Evolutionary conservation across 2,329 filamentous ascomycete species (phyloP).

Genomic region (Beauveria pseudobassiana): DNA sequence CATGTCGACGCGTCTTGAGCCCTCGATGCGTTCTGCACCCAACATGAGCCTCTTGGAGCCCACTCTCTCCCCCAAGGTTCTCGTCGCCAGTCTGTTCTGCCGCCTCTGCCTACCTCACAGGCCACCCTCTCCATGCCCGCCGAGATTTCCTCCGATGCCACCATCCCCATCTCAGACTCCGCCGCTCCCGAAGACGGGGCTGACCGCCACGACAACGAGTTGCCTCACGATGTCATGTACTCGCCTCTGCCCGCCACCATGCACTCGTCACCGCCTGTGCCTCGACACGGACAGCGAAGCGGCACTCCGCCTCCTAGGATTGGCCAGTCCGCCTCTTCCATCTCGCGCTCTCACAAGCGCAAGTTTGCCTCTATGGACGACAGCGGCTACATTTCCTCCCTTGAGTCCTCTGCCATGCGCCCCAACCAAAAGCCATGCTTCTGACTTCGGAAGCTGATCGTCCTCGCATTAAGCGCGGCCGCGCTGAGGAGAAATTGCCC

Average conservation of each 20-base stretch:
- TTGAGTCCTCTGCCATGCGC: slow-evolving; percentile 82
- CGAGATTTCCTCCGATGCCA: slow-evolving; percentile 71
- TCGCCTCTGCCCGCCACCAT: slow-evolving; percentile 66
- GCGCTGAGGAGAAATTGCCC: slow-evolving; percentile 91
- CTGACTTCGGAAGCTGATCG: slow-evolving; percentile 74
- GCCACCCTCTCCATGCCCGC: slow-evolving; percentile 33
- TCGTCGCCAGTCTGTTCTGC: slow-evolving; percentile 30
- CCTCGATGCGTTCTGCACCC: slow-evolving; percentile 33
- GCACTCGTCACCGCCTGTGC: slow-evolving; percentile 84
- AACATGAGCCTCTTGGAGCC: slow-evolving; percentile 35
- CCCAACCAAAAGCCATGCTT: slow-evolving; percentile 53
- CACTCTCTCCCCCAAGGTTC: slow-evolving; percentile 39
- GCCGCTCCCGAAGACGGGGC: slow-evolving; percentile 43
- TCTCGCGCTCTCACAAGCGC: slow-evolving; percentile 61
- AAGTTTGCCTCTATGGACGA: slow-evolving; percentile 77
- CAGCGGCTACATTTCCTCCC: slow-evolving; percentile 93
- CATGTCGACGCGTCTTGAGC: slow-evolving; percentile 50
- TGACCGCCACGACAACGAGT: slow-evolving; percentile 37
- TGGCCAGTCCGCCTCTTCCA: slow-evolving; percentile 55
- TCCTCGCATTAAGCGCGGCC: slow-evolving; percentile 76
- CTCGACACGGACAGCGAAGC: slow-evolving; percentile 51
- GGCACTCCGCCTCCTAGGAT: slow-evolving; percentile 70
- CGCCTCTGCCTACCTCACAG: slow-evolving; percentile 32
- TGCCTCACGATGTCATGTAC: slow-evolving; percentile 44
- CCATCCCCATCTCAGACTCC: slow-evolving; percentile 64